Conservation (phyloP, 805 yeast species). For the Kodamaea kakaduensis region DNA sequence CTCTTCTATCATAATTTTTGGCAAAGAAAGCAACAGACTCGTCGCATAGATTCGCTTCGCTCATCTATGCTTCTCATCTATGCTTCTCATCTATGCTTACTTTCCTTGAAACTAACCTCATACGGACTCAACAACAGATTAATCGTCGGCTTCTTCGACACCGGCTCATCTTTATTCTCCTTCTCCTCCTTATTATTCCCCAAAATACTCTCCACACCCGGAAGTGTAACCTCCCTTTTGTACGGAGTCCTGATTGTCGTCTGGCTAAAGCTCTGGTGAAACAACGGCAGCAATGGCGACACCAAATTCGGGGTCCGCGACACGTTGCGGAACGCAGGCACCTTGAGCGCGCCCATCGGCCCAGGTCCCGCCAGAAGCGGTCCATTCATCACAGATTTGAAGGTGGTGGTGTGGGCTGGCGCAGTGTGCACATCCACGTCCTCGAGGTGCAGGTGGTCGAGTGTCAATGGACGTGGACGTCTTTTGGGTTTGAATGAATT, state of each 20-base stretch:
- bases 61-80: too few species aligned
- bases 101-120: too few species aligned
- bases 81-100: too few species aligned
- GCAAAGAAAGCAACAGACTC: too few species aligned
- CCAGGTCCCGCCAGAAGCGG: conserved; percentile 3
- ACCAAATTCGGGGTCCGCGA: conserved; percentile 29
- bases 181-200: conserved; percentile 1
- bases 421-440: conserved; percentile 16
- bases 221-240: background rate
- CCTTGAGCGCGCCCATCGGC: too few species aligned
- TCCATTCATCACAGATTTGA: conserved; percentile 6
- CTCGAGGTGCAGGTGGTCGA: conserved; percentile 29
- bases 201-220: conserved; percentile 1
- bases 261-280: conserved; percentile 34
- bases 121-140: conserved; percentile 28
- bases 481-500: conserved; percentile 34
- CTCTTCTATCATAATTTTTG: too few species aligned
- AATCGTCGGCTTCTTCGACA: conserved; percentile 27
- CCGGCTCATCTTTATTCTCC: background rate
- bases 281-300: conserved; percentile 38
- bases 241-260: conserved; percentile 7
- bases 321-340: background rate
- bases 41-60: too few species aligned
- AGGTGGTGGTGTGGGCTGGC: conserved; percentile 14
- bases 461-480: conserved; percentile 37